phyloP scores from a whole-genome alignment of 2,329 filamentous ascomycete genomes.

The Cercospora citrullina region DNA sequence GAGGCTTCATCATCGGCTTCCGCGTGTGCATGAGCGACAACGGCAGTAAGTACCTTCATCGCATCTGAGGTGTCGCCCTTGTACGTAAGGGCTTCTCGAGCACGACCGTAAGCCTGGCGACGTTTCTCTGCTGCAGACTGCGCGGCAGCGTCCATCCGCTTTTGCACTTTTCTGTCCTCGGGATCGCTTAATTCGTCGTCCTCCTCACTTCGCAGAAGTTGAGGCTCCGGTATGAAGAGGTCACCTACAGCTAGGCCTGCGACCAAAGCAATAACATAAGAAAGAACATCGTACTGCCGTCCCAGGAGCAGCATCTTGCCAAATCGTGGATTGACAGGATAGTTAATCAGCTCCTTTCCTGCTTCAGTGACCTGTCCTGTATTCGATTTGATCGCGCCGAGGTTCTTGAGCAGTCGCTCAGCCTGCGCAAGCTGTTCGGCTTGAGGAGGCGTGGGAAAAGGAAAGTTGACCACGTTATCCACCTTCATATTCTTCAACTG shows the following conservation, averaged over 20 bases:
- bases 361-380: slow-evolving; percentile 72
- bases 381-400: slow-evolving; percentile 72
- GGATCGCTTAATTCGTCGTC: slow-evolving; percentile 46
- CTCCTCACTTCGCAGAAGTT: slow-evolving; percentile 49
- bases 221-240: slow-evolving; percentile 79
- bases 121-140: slow-evolving; percentile 60
- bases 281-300: slow-evolving; percentile 75
- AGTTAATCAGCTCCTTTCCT: slow-evolving; percentile 80
- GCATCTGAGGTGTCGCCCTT: slow-evolving; percentile 83
- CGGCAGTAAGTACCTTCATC: slow-evolving; percentile 83
- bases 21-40: slow-evolving; percentile 72
- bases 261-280: slow-evolving; percentile 84
- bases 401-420: slow-evolving; percentile 80
- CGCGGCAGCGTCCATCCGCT: slow-evolving; percentile 63
- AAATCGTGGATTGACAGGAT: slow-evolving; percentile 87
- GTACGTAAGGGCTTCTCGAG: slow-evolving; percentile 75
- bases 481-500: slow-evolving; percentile 95
- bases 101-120: slow-evolving; percentile 66
- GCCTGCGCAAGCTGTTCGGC: slow-evolving; percentile 74
- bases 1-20: slow-evolving; percentile 46
- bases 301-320: slow-evolving; percentile 89
- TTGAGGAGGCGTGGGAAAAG: slow-evolving; percentile 89
- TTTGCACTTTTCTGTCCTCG: slow-evolving; percentile 20
- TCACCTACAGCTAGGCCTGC: slow-evolving; percentile 86
- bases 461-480: slow-evolving; percentile 87